Evolutionary conservation across 2,329 filamentous ascomycete genomes (phyloP), one percentile per base, ranked within the genome.

Genomic region (Fusarium keratoplasticum): DNA sequence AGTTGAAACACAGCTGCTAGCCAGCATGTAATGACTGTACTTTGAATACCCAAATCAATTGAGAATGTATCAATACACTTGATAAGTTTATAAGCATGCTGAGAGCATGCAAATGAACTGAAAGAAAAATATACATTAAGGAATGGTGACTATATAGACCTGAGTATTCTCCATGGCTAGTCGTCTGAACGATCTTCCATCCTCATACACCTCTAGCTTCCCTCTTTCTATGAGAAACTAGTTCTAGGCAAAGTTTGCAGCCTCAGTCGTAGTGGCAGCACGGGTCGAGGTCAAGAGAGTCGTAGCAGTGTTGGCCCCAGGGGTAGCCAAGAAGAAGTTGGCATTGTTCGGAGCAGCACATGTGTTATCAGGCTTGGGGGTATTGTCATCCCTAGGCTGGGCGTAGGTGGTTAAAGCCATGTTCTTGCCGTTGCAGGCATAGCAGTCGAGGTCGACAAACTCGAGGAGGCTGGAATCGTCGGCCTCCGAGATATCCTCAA

Each of bases 401-500:
- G 31, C 40, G 8, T 54, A 65, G 5, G 55, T 31, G 4, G 63
- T 61, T 16, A 61, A 27, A n/a, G 55, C 29, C 63, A 65, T 65
- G 33, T 65, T 42, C 50, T 61, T 16, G 33, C 63, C 63, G 7
- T 54, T 61, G 18, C 42, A 52, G 9, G 54, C 63, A n/a, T 52
- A 65, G 42, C 55, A 65, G 55, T 25, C 31, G 5, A 65, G 55
- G 14, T 65, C 55, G 7, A 54, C 18, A 61, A 65, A 65, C 42
- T 52, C 42, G 2, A 40, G 25, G 3, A 40, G 31, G 4, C 55
- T 52, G 5, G 33, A 14, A 4, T 33, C 42, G 11, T 61, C 42
- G 3, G 42, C 8, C 9, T 65, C 33, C 3, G 63, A 60, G 55
- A 65, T 61, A 8, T 40, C 35, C 13, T 31, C 31, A 10, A 54